These are phyloP conservation scores for Xenoacremonium recifei DNA, from an alignment of 2,329 filamentous ascomycete species.

Conservation along the genomic window DNA sequence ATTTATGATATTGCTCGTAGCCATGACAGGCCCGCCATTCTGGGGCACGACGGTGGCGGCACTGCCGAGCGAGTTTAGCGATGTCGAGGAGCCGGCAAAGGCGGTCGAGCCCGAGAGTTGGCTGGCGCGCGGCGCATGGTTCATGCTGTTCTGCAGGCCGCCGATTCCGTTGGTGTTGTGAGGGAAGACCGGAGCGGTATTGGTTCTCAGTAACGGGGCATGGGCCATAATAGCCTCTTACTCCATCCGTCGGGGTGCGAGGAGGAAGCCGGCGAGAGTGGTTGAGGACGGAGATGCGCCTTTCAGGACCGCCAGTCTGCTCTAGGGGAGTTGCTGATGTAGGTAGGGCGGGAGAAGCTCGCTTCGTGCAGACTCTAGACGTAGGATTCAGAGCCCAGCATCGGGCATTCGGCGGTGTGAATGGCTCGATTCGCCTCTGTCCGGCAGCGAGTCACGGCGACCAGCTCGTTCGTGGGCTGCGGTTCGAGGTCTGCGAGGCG, in stretches of 20 bases:
- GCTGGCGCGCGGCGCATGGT: conserved; percentile 54
- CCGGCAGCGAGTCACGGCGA: not conserved
- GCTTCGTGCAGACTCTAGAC: too few relatives aligned
- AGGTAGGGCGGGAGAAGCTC: too few relatives aligned
- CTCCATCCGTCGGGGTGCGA: conserved; percentile 38
- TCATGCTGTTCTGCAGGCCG: conserved; percentile 48
- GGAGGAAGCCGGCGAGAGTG: conserved; percentile 1
- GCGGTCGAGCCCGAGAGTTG: conserved; percentile 62
- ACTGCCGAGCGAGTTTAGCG: conserved; percentile 48
- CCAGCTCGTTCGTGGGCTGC: not conserved
- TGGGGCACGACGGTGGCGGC: conserved; percentile 42
- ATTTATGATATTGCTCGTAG: conserved; percentile 94
- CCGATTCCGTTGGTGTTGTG: conserved; percentile 46
- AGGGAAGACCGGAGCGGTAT: conserved; percentile 55
- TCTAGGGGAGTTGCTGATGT: too few relatives aligned
- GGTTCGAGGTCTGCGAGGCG: not conserved
- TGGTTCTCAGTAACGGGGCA: conserved; percentile 58
- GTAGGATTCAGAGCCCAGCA: too few relatives aligned
- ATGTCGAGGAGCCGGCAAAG: conserved; percentile 52
- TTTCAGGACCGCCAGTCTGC: too few relatives aligned
- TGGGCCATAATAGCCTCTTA: conserved; percentile 56
- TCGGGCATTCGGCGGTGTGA: too few relatives aligned
- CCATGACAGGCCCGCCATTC: conserved; percentile 63
- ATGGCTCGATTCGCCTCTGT: conserved; percentile 5
- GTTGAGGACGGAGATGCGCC: too few relatives aligned